Percentiles rank a stretch among this genome's conserved stretches.
Evolutionary conservation across 1,139 yeast genomes (phyloP).

Genomic region (Hyphopichia wangnamkhiaoensis): DNA sequence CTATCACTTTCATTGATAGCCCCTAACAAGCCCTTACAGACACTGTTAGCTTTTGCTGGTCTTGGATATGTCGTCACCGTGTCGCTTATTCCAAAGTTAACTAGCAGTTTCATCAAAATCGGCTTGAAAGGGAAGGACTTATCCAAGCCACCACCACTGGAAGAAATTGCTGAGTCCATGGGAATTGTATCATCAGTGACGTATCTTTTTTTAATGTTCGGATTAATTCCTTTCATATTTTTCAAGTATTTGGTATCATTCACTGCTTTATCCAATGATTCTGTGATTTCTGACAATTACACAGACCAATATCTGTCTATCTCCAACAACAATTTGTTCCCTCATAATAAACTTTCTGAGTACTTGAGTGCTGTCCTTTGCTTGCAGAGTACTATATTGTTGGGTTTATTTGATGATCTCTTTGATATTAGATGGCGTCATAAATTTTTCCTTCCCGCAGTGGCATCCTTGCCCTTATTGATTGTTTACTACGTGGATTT

Average conservation of each 20-base stretch:
- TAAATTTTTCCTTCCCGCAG: constrained; percentile 91
- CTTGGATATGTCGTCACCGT: constrained; percentile 64
- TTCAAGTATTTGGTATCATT: constrained; percentile 71
- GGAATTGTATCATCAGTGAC: constrained; percentile 86
- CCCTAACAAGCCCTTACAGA: constrained; percentile 40
- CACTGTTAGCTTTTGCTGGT: constrained; percentile 66
- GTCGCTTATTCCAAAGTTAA: constrained; percentile 64
- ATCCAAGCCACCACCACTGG: constrained; percentile 66
- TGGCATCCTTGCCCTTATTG: constrained; percentile 88
- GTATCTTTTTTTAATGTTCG: constrained; percentile 76
- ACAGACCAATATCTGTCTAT: constrained; percentile 34
- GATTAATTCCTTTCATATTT: constrained; percentile 87
- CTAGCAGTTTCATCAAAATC: constrained; percentile 65
- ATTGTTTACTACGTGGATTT: constrained; percentile 93
- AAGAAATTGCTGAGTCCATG: constrained; percentile 77
- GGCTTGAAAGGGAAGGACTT: constrained; percentile 86
- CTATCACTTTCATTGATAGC: constrained; percentile 22
- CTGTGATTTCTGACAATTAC: constrained; percentile 33
- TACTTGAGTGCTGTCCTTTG: constrained; percentile 84
- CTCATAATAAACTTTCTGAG: constrained; percentile 83
- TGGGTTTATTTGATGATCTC: constrained; percentile 92
- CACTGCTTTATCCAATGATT: constrained; percentile 37
- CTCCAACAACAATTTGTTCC: constrained; percentile 52
- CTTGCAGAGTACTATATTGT: constrained; percentile 75
- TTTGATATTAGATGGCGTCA: constrained; percentile 97